Evolutionary conservation across 441 rosid genomes (phyloP), one percentile per base, ranked within the genome.

Genomic region (Breynia disticha): DNA sequence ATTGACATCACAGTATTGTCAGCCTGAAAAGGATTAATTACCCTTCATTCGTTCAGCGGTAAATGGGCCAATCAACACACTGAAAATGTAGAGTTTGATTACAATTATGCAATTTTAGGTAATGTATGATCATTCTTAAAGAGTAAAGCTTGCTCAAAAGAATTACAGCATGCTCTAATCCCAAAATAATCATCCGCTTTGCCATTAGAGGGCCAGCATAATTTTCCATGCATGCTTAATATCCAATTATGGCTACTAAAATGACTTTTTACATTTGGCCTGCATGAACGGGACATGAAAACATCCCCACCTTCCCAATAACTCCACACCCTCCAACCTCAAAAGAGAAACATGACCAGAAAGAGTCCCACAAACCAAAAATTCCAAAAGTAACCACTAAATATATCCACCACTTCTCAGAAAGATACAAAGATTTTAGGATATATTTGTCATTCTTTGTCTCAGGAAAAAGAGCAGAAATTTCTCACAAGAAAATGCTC

Each of bases 281-380:
- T 43, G 56, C 57, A 53, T 42, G 67, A 67, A 53, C 37, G 10
- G 19, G 63, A 58, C 60, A 54, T 66, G 52, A 12, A 35, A 46
- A 52, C 62, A 24, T 66, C 49, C 66, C 59, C 70, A 78, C 82
- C 84, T 67, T 76, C 56, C 61, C 46, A 42, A 61, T 62, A 67
- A 60, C 80, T 70, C 75, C 74, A 64, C 55, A 60, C 46, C 72
- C 51, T 68, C 82, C 69, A 54, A 74, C 77, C 69, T 44, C 46
- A 66, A 75, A 74, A 76, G 69, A 59, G 78, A 78, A 76, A 75
- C 66, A 46, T 46, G 13, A 66, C 77, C 81, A 49, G 43, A 59
- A 55, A 57, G 43, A 62, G 54, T 42, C 71, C 73, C 68, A 67
- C 48, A 2, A 43, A 45, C 41, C 7, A 16, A 16, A 16, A 24